These are phyloP conservation scores for Rhizopogon vesiculosus DNA, from an alignment of 768 basidiomycete genomes.

Conservation along the genomic window DNA sequence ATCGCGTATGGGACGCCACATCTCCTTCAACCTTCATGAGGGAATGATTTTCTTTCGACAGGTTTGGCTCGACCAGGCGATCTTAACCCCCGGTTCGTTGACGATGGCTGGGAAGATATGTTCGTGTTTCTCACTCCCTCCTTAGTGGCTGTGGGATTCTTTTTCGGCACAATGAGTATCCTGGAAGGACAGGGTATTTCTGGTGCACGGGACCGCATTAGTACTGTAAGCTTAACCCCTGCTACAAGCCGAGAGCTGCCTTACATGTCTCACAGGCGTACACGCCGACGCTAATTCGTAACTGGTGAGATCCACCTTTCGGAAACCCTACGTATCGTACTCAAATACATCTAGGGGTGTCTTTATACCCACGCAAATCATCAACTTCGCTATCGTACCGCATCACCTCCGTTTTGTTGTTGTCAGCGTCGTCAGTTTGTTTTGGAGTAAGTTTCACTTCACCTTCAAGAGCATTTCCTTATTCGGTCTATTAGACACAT, in stretches of 20 bases:
- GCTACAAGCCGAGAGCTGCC: not conserved
- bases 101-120: not conserved
- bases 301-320: conserved; percentile 47
- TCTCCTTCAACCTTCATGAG: not conserved
- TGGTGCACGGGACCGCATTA: conserved; percentile 46
- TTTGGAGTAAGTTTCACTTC: conserved; percentile 65
- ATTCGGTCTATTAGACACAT: conserved; percentile 42
- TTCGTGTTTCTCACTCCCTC: conserved; percentile 3
- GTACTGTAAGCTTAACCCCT: conserved; percentile 19
- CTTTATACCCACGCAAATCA: conserved; percentile 69
- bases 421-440: conserved; percentile 72
- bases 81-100: conserved; percentile 62
- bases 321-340: not conserved
- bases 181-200: conserved; percentile 66
- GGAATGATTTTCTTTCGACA: conserved; percentile 19
- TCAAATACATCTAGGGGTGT: conserved; percentile 45
- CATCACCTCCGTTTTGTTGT: conserved; percentile 72
- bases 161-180: conserved; percentile 74
- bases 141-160: conserved; percentile 42
- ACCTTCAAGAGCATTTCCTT: not conserved
- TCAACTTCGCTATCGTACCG: conserved; percentile 78
- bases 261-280: conserved; percentile 46
- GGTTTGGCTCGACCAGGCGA: conserved; percentile 81
- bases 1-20: conserved; percentile 43
- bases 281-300: conserved; percentile 66